phyloP scores from a whole-genome alignment of 768 basidiomycete species.

The Auricularia heimuer region DNA sequence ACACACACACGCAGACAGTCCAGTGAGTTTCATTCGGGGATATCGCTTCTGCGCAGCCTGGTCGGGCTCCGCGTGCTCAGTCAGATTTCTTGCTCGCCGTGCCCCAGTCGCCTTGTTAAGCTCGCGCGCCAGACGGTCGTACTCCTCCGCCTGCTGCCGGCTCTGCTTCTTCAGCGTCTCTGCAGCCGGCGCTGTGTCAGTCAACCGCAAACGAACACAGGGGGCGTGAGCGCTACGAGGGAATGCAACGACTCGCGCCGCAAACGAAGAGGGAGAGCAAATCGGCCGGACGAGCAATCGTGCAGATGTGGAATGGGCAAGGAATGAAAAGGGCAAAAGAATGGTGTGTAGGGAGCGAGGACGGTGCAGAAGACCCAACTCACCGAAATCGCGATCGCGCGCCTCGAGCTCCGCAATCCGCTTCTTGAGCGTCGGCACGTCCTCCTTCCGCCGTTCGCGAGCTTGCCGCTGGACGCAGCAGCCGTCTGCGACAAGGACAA shows the following conservation, averaged over 20 bases:
- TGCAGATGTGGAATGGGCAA: background rate
- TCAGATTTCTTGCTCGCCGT: slow-evolving; percentile 57
- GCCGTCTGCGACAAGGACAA: slow-evolving; percentile 20
- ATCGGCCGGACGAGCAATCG: background rate
- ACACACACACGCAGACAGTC: no score
- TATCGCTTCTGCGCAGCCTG: no score
- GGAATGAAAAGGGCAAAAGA: background rate
- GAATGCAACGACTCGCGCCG: background rate
- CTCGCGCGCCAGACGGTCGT: slow-evolving; percentile 71
- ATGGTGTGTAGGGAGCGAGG: background rate
- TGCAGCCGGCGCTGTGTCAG: slow-evolving; percentile 18
- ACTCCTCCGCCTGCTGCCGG: slow-evolving; percentile 64
- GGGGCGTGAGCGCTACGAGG: background rate
- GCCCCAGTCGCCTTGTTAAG: slow-evolving; percentile 62
- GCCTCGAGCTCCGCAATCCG: slow-evolving; percentile 48
- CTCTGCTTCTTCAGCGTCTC: slow-evolving; percentile 80
- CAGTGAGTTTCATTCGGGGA: no score
- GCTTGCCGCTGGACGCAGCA: slow-evolving; percentile 21
- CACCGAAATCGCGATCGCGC: slow-evolving; percentile 60
- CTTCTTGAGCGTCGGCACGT: slow-evolving; percentile 60
- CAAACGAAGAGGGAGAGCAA: background rate
- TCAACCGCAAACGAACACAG: background rate
- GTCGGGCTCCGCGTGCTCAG: slow-evolving; percentile 18
- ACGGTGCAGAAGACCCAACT: slow-evolving; percentile 10
- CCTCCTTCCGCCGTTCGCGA: slow-evolving; percentile 25